Evolutionary conservation across 2,329 filamentous ascomycete genomes (phyloP), one percentile per base, ranked within the genome.

Genomic region (Lojkania enalia): DNA sequence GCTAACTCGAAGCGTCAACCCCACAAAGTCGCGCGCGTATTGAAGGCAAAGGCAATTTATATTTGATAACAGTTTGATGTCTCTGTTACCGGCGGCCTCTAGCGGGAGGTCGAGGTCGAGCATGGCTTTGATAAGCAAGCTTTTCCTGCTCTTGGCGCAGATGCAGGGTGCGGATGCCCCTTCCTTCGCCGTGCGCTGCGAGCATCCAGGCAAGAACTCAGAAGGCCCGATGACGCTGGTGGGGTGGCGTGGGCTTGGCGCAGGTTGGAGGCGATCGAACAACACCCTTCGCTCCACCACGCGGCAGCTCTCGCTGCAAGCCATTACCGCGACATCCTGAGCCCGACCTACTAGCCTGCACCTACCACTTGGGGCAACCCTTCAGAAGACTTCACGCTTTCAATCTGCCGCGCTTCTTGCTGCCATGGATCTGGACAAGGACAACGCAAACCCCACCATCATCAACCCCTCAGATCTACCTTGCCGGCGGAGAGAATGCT

Each of bases 401-500:
- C n/a, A n/a, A n/a, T n/a, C n/a, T n/a, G n/a, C n/a, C n/a, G n/a
- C n/a, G n/a, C n/a, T n/a, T n/a, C n/a, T n/a, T 15, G 42, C 47
- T 52, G 51, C 49, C 50, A 72, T 72, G 69, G 70, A 77, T 58
- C 64, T 66, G 60, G 69, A 74, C 64, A 76, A 77, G 64, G 73
- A 78, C 61, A 96, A 96, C 72, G 90, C 88, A 54, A 97, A 99
- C 74, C 94, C 94, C 42, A 95, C 89, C 53, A 91, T 99, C 66
- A 77, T 97, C 62, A 95, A 86, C 72, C 81, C 84, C 40, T 88
- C 89, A 32, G 89, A 97, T 72, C 83, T 99, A 39, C 91, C 94
- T 33, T 94, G 89, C 20, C 85, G 91, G 53, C 79, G 82, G 55
- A 76, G 79, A 49, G 66, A 69, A 43, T 56, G 66, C 51, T 63